Base-by-base conservation (phyloP, 192 early-diverging fungal species). In the Gamsiella multidivaricata region DNA sequence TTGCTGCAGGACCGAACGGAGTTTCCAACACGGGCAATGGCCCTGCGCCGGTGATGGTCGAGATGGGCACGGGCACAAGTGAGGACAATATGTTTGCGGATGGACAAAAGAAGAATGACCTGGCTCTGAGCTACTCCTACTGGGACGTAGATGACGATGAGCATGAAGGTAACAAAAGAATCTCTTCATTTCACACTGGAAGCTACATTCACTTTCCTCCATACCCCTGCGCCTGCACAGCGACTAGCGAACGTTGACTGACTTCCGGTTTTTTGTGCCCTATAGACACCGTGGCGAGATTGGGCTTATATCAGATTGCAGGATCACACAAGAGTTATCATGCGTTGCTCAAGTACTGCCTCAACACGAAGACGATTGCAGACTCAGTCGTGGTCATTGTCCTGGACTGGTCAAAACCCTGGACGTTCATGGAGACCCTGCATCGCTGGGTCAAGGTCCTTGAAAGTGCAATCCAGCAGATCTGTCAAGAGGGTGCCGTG, bases 381-480 rank as follows among this genome's bases (percentile, higher is more conserved):
- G 84, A 89, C 58, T 84, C 90, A 0, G 75, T 91, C 28, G 89
- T 93, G 0, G 81, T 96, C 1, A 85, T 98, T 53, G 89, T 91
- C 46, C 82, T 98, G 45, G 96, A 98, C 82, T 98, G 96, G 96
- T 85, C 89, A 23, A 84, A 86, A 78, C 96, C 96, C 22, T 96
- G 94, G 94, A 82, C 76, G 29, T 98, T 96, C 81, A 69, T 96
- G 66, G 89, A 91, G 64, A 82, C 89, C 25, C 83, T 96, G 60
- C 86, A 94, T 59, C 85, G 88, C 23, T 98, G 94, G 93, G 76
- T 94, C 32, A 82, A 83, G 49, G 85, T 96, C 25, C 78, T 98
- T 32, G 80, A 89, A 46, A 49, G 65, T 6, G 80, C 84, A 0
- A 81, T 95, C 25, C 66, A 89, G 9, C 61, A 67, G 52, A 85